These are phyloP conservation scores for Tolypocladium paradoxum DNA, from an alignment of 2,329 filamentous ascomycete species.

Conservation along the genomic window DNA sequence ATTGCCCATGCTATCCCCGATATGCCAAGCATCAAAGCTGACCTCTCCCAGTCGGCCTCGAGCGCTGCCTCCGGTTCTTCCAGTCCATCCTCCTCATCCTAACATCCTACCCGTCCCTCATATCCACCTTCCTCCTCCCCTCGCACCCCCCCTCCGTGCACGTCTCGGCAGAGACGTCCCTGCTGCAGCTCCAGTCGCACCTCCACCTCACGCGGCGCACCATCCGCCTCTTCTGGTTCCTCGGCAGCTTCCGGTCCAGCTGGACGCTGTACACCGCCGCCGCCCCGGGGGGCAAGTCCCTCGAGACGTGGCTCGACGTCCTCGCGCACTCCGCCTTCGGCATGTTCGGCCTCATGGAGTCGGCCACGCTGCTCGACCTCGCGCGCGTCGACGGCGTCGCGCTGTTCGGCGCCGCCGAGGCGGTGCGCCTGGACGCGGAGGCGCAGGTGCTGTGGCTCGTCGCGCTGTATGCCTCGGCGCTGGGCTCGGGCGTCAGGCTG, in stretches of 20 bases:
- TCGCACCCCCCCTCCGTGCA: conserved; percentile 10
- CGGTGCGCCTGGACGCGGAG: conserved; percentile 40
- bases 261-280: conserved; percentile 27
- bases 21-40: background rate
- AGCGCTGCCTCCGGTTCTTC: conserved; percentile 48
- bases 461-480: conserved; percentile 40
- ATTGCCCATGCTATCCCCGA: background rate
- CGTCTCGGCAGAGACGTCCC: conserved; percentile 19
- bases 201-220: conserved; percentile 45
- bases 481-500: conserved; percentile 31
- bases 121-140: conserved; percentile 19
- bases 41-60: conserved; percentile 39
- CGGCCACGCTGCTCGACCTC: conserved; percentile 47
- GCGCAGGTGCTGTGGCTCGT: conserved; percentile 63
- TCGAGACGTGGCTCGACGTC: conserved; percentile 40
- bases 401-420: conserved; percentile 40
- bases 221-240: conserved; percentile 58
- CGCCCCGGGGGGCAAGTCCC: conserved; percentile 10
- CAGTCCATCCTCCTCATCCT: conserved; percentile 41
- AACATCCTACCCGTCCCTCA: conserved; percentile 30
- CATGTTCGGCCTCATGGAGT: conserved; percentile 58
- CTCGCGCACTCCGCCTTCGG: conserved; percentile 49
- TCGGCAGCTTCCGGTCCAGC: conserved; percentile 46
- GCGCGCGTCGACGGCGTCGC: conserved; percentile 31
- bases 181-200: conserved; percentile 25